Base-by-base conservation (phyloP, 1,139 yeast genomes). In the Saccharomyces hybrid region DNA sequence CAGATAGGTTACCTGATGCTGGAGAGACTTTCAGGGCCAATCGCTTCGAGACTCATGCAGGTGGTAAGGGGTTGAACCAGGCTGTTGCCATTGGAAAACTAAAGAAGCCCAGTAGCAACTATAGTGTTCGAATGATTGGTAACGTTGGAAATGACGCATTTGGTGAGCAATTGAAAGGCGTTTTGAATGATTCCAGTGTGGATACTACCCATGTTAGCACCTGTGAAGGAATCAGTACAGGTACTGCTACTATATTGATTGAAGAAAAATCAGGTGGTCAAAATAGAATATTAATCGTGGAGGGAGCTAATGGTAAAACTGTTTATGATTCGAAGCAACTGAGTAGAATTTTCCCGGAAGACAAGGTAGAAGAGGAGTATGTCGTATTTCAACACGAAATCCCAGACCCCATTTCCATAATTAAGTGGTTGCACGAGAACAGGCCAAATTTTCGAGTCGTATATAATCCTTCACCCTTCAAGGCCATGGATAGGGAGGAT, bases 21-120 rank as follows among this genome's bases (percentile, higher is more conserved):
- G 99, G 99, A 1, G 98, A 93, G 68, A 93, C 99, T 0, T 75
- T 80, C 52, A 78, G 77, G 54, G 96, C 97, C 4, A 75, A 78
- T 47, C 69, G 81, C 2, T 90, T 91, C 65, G 95, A 87, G 61
- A 85, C 90, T 13, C 97, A 90, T 67, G 76, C 84, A 47, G 99
- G 99, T 13, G 99, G 99, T 1, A 93, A 93, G 70, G 99, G 99
- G 1, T 79, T 95, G 51, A 93, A 93, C 68, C 97, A 91, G 71
- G 88, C 96, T 1, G 76, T 88, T 29, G 95, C 98, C 0, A 74
- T 81, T 29, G 82, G 93, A 0, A 78, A 88, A 58, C 69, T 85
- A 41, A 63, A 73, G 25, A 67, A 74, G 0, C 51, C 56, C 0
- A 55, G 55, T 3, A 49, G 59, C 3, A 60, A 62, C 2, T 66